Conservation (phyloP, 2,329 filamentous ascomycete species). For the Diaporthe eres region DNA sequence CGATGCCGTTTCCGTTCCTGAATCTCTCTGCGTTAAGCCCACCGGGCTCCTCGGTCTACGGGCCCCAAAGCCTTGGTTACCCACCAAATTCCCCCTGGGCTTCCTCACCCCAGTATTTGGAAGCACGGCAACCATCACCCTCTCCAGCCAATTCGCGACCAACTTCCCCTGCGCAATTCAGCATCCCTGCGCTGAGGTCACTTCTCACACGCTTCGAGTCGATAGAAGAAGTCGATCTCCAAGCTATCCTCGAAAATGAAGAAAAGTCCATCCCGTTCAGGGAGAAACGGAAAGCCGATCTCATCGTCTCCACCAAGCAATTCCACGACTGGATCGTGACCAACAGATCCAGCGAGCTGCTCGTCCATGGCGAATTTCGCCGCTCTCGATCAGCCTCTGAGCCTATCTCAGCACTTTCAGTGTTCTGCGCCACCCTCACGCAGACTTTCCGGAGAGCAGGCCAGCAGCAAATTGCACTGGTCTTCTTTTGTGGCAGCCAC, state of each 20-base stretch:
- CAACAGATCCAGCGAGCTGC: slow-evolving; percentile 8
- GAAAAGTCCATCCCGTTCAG: neutral
- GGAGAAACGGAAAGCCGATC: slow-evolving; percentile 9
- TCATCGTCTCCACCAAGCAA: slow-evolving; percentile 7
- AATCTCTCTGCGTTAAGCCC: neutral
- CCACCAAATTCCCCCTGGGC: neutral
- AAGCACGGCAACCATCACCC: neutral
- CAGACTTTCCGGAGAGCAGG: neutral
- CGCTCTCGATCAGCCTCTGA: neutral
- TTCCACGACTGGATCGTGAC: neutral
- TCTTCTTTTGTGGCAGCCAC: neutral
- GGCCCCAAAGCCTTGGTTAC: neutral
- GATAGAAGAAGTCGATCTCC: neutral
- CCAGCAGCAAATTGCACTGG: neutral
- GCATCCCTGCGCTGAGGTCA: neutral
- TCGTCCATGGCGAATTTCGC: neutral
- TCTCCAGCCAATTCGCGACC: neutral
- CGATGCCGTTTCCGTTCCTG: neutral
- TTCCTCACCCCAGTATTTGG: neutral
- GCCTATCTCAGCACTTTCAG: neutral
- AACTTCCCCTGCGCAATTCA: neutral
- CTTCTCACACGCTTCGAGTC: neutral
- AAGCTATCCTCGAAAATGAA: neutral
- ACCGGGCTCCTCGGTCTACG: neutral
- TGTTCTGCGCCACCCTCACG: neutral